phyloP scores from a whole-genome alignment of 768 basidiomycete species.

The Kwoniella mangroviensis region DNA sequence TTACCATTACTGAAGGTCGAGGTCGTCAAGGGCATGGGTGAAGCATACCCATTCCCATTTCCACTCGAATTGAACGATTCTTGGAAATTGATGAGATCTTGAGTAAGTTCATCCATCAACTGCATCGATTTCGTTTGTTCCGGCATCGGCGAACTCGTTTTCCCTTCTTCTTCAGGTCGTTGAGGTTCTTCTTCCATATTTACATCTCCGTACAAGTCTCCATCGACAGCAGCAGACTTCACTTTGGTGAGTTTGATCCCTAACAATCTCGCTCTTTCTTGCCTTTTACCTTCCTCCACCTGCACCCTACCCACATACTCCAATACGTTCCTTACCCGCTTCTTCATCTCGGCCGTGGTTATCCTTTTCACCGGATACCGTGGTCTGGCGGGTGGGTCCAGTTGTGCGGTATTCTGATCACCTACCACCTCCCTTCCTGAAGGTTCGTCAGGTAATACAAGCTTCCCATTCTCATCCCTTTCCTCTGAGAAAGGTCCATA shows the following conservation, averaged over 20 bases:
- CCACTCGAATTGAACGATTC: conserved; percentile 66
- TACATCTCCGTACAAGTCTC: conserved; percentile 21
- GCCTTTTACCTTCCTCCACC: conserved; percentile 47
- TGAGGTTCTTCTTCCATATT: conserved; percentile 8
- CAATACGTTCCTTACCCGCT: conserved; percentile 83
- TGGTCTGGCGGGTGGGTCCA: conserved; percentile 65
- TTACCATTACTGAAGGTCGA: conserved; percentile 26
- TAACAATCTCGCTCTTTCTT: conserved; percentile 46
- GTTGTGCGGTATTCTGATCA: conserved; percentile 33
- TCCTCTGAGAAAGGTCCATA: conserved; percentile 51
- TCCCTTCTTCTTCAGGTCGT: background rate
- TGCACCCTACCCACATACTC: conserved; percentile 88
- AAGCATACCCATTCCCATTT: conserved; percentile 14
- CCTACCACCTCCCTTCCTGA: conserved; percentile 31
- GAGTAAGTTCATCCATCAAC: conserved; percentile 89
- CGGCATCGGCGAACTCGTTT: conserved; percentile 63
- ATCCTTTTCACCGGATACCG: conserved; percentile 92
- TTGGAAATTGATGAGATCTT: conserved; percentile 85
- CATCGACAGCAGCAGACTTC: conserved; percentile 1
- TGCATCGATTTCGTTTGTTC: conserved; percentile 41
- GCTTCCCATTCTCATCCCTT: conserved; percentile 34
- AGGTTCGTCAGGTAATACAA: conserved; percentile 38
- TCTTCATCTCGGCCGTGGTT: conserved; percentile 98
- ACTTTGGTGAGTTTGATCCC: conserved; percentile 32
- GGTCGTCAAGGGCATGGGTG: conserved; percentile 34